Evolutionary conservation across 2,329 filamentous ascomycete genomes (phyloP).

Genomic region (Chlorencoelia australis): DNA sequence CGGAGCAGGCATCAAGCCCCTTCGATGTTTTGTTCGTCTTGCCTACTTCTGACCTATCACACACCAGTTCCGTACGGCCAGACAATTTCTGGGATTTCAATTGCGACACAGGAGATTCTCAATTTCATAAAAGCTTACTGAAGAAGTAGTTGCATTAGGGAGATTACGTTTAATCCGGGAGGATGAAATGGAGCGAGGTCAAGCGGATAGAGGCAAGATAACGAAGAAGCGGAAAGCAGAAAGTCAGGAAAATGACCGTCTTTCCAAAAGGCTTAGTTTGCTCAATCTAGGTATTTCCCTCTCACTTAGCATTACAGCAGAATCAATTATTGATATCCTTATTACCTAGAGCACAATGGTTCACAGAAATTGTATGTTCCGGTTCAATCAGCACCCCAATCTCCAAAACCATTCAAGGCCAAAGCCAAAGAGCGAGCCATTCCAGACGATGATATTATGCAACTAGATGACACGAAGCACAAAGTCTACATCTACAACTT

Average conservation of each 20-base stretch:
- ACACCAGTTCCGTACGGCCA: no score
- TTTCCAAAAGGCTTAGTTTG: constrained; percentile 74
- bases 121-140: no score
- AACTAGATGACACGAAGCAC: constrained; percentile 73
- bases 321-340: no score
- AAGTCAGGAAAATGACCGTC: constrained; percentile 54
- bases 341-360: constrained; percentile 46
- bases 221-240: constrained; percentile 49
- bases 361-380: constrained; percentile 57
- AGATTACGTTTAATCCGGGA: no score
- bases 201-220: constrained; percentile 25
- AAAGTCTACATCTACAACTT: constrained; percentile 87
- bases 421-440: constrained; percentile 12
- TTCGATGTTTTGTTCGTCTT: no score
- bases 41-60: no score
- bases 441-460: constrained; percentile 55
- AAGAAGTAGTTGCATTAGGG: no score
- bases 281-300: constrained; percentile 63
- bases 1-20: no score
- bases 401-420: constrained; percentile 12
- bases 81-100: no score
- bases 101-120: no score
- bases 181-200: constrained; percentile 7
- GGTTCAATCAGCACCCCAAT: constrained; percentile 37
- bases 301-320: constrained; percentile 7